These are phyloP conservation scores for Fusarium algeriense DNA, from an alignment of 2,329 filamentous ascomycete species.

Conservation along the genomic window DNA sequence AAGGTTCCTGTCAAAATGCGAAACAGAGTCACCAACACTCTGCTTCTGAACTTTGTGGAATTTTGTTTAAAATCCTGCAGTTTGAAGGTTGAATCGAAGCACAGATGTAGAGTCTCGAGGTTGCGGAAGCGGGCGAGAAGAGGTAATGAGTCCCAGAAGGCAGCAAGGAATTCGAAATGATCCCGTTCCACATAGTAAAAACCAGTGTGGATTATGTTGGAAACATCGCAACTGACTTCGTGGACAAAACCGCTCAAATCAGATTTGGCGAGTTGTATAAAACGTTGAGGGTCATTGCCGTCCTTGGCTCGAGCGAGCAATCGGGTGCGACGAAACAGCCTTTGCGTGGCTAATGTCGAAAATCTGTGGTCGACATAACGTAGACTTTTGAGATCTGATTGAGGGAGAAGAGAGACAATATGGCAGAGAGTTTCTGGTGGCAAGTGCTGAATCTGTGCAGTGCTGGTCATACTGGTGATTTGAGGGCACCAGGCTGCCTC, in stretches of 20 bases:
- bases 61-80: accelerated
- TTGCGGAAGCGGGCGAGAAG: background rate
- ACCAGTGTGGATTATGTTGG: background rate
- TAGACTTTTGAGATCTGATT: background rate
- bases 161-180: background rate
- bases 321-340: background rate
- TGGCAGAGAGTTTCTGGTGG: background rate
- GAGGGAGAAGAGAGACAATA: background rate
- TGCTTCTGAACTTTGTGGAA: accelerated
- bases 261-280: background rate
- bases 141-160: background rate
- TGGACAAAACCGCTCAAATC: background rate
- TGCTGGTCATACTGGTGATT: background rate
- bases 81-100: background rate
- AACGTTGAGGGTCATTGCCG: background rate
- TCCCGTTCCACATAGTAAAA: background rate
- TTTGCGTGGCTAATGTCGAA: background rate
- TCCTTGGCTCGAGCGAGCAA: background rate
- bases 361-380: background rate
- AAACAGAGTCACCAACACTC: background rate
- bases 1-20: background rate
- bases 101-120: background rate
- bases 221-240: background rate
- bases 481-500: background rate
- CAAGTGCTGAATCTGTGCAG: background rate